Percentiles rank a stretch among this genome's conserved stretches.
phyloP scores from a whole-genome alignment of 2,329 filamentous ascomycete species.

The Clonostachys solani region DNA sequence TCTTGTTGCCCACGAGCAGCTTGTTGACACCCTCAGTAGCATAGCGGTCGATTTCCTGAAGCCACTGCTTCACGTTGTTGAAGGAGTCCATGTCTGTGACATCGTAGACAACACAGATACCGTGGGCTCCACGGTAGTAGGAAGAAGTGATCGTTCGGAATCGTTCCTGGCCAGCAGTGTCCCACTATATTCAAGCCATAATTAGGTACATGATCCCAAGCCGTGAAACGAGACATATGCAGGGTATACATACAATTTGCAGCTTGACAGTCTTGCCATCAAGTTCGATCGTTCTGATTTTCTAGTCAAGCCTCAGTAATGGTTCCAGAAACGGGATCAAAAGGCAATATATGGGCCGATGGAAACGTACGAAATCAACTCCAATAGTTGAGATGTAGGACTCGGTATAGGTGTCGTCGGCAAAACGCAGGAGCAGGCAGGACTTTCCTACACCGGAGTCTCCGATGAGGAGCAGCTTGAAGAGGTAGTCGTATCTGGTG shows the following conservation, averaged over 20 bases:
- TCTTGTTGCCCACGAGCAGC: slow-evolving; percentile 99
- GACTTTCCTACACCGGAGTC: slow-evolving; percentile 99
- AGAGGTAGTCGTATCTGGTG: slow-evolving; percentile 98
- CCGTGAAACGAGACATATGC: not conserved
- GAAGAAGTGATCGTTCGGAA: slow-evolving; percentile 99
- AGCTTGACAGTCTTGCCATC: slow-evolving; percentile 99
- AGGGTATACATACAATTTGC: slow-evolving; percentile 76
- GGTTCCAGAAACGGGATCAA: slow-evolving; percentile 2
- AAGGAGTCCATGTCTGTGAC: slow-evolving; percentile 99
- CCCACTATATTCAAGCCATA: slow-evolving; percentile 66
- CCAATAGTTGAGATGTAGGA: slow-evolving; percentile 99
- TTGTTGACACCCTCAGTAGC: slow-evolving; percentile 99
- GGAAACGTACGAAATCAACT: slow-evolving; percentile 85
- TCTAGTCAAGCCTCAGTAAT: slow-evolving; percentile 46
- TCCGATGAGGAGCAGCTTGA: slow-evolving; percentile 99
- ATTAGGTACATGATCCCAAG: not conserved
- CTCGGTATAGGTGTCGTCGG: slow-evolving; percentile 98
- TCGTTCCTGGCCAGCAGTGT: slow-evolving; percentile 97
- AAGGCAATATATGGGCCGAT: not conserved
- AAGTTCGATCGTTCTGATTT: slow-evolving; percentile 99
- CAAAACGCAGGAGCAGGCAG: slow-evolving; percentile 94
- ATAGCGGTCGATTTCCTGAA: slow-evolving; percentile 99
- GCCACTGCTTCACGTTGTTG: slow-evolving; percentile 99
- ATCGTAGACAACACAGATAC: slow-evolving; percentile 99
- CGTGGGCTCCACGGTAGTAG: slow-evolving; percentile 98